Base-by-base conservation (phyloP, 441 rosid species). In the Cnidoscolus chayamansa region DNA sequence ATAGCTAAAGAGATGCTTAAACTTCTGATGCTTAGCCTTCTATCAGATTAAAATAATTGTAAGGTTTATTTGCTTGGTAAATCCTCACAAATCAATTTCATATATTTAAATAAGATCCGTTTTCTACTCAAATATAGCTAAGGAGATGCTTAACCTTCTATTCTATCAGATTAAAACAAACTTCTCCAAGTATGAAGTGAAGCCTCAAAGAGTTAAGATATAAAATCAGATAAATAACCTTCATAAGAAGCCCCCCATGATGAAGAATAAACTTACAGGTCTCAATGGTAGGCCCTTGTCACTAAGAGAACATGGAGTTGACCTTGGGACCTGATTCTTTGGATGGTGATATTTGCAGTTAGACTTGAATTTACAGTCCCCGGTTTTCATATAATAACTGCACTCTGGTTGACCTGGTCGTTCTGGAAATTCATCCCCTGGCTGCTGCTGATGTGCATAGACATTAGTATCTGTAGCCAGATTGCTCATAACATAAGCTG, bases 311-410 rank as follows among this genome's bases (percentile, higher is more conserved):
- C 80, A 84, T 30, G 88, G 85, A 54, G 91, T 74, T 48, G 85
- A 71, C 73, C 81, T 88, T 4, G 83, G 64, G 57, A 72, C 54
- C 31, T 86, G 85, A 72, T 74, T 82, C 85, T 89, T 93, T 20
- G 98, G 98, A 83, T 93, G 99, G 77, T 93, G 87, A 85, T 78
- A 96, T 81, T 86, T 96, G 97, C 99, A 96, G 70, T 59, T 89
- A 69, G 86, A 85, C 76, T 81, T 96, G 71, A 84, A 96, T 84
- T 90, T 96, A 63, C 99, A 96, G 68, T 88, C 93, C 72, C 99
- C 99, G 30, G 92, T 90, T 85, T 86, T 93, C 51, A 93, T 56
- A 70, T 82, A 96, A 77, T 83, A 91, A 76, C 77, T 81, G 84
- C 98, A 96, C 37, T 89, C 97, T 30, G 95, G 97, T 74, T 87